These are phyloP conservation scores for Hyparrhenia diplandra DNA, from an alignment of 176 grass and related monocot species.

Conservation along the genomic window DNA sequence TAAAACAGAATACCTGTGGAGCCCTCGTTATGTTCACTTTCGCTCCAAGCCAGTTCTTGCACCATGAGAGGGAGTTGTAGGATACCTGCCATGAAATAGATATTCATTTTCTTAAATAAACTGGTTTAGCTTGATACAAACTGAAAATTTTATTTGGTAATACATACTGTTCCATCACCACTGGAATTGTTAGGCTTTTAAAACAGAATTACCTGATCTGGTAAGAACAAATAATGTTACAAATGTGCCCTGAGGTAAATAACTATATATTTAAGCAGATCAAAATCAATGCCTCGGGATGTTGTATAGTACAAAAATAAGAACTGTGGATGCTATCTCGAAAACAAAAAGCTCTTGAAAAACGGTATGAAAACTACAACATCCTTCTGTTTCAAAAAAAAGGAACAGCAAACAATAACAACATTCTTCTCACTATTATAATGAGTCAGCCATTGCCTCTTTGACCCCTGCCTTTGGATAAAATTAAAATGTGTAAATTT, in stretches of 20 bases:
- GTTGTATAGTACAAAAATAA: conserved; percentile 17
- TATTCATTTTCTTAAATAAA: conserved; percentile 20
- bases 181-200: conserved; percentile 63
- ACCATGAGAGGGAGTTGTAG: conserved; percentile 97
- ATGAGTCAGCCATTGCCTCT: not conserved
- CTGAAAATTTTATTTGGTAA: conserved; percentile 24
- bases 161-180: conserved; percentile 89
- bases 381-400: not conserved
- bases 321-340: not conserved
- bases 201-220: conserved; percentile 95
- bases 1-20: conserved; percentile 62
- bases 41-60: conserved; percentile 93
- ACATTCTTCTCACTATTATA: not conserved
- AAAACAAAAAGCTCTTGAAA: not conserved
- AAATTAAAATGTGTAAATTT: not conserved
- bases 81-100: conserved; percentile 55
- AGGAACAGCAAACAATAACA: not conserved
- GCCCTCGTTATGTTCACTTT: conserved; percentile 96
- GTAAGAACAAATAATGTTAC: conserved; percentile 43
- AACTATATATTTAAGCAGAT: conserved; percentile 26
- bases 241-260: not conserved
- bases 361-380: not conserved
- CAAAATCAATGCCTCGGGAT: conserved; percentile 14
- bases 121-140: conserved; percentile 13
- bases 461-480: not conserved